Base-by-base conservation (phyloP, 805 yeast species). In the Candida awuae region DNA sequence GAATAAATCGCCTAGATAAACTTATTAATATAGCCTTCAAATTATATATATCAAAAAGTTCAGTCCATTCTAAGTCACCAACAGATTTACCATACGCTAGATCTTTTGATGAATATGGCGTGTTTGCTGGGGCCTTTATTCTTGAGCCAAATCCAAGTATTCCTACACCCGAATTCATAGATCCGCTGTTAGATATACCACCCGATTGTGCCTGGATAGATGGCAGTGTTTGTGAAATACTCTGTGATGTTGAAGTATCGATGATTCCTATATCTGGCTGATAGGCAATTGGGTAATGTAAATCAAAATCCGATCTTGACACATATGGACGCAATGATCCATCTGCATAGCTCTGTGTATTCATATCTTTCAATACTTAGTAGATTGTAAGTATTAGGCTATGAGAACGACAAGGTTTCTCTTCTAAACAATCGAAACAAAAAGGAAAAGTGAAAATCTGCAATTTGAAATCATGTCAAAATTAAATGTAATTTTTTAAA, bases 11-110 rank as follows among this genome's bases (percentile, higher is more conserved):
- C 54, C 71, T 66, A 18, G 77, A 59, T 43, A 86, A 65, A 29
- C 77, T 74, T 38, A 69, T 66, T 5, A 78, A 47, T 25, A 80
- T 55, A 45, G 77, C 84, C 37, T 67, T 67, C 50, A 83, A 59
- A 53, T 77, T 76, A 46, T 64, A 65, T 45, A 67, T 49, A 50
- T 80, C 85, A 43, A 82, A 68, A 48, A 80, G 75, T 55, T 82
- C 90, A 39, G 62, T 67, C 54, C 81, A 68, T 53, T 80, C 87
- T 47, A 78, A 63, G 53, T 78, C 84, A 34, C 17, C 20, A 12
- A 42, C 34, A 1, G 49, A 41, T 34, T 35, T 43, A 6, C 40
- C 43, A 35, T 29, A 37, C 6, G 27, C 31, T 27, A 31, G 8
- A 10, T 29, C 38, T 12, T 32, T 31, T 5, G 35, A 29, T 8